Conservation (phyloP, 2,329 filamentous ascomycete species). For the Xylaria sp. region DNA sequence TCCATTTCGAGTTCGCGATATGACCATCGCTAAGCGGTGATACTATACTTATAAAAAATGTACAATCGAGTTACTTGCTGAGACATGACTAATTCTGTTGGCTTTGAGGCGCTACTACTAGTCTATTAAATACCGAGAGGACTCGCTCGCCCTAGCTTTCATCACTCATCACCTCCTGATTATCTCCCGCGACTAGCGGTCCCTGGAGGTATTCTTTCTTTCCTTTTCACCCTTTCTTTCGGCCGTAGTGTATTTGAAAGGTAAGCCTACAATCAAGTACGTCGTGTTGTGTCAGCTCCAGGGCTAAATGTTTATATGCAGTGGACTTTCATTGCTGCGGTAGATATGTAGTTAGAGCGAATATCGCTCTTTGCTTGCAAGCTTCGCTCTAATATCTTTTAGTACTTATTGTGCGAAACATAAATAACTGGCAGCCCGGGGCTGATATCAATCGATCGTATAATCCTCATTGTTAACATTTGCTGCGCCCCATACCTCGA, state of each 20-base stretch:
- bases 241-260: too few species aligned
- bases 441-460: background rate
- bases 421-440: background rate
- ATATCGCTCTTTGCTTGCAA: background rate
- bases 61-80: background rate
- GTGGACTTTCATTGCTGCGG: background rate
- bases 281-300: background rate
- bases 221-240: too few species aligned
- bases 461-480: background rate
- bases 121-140: too few species aligned
- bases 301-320: background rate
- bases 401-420: background rate
- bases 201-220: too few species aligned
- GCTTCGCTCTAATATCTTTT: background rate
- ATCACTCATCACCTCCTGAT: too few species aligned
- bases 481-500: background rate
- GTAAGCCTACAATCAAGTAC: background rate
- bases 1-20: background rate
- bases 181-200: too few species aligned
- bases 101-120: background rate
- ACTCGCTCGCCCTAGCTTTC: too few species aligned
- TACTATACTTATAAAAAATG: background rate
- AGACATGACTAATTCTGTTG: background rate
- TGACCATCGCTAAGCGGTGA: background rate
- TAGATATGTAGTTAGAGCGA: background rate